phyloP scores from a whole-genome alignment of 176 grass and related monocot species.

The Bromus sterilis region DNA sequence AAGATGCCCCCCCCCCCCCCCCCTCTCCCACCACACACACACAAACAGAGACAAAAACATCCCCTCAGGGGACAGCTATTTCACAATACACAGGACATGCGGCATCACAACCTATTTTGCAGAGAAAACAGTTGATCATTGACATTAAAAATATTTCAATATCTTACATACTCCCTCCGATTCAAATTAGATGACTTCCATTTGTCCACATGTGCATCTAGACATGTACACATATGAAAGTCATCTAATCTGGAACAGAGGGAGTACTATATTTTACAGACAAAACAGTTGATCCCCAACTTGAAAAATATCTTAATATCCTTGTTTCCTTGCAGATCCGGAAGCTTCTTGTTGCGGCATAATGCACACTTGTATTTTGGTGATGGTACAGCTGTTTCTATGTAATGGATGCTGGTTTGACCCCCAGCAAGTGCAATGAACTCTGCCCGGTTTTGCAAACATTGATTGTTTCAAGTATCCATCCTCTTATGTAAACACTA shows the following conservation, averaged over 20 bases:
- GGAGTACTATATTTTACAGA: not conserved
- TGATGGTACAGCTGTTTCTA: slow-evolving; percentile 27
- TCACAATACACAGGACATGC: not conserved
- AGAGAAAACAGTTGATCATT: not conserved
- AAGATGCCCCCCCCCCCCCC: not conserved
- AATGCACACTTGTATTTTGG: slow-evolving; percentile 9
- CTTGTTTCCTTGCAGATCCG: slow-evolving; percentile 41
- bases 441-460: slow-evolving; percentile 27
- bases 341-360: slow-evolving; percentile 53
- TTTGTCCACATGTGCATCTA: too few relatives aligned
- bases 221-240: too few relatives aligned
- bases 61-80: not conserved
- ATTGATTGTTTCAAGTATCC: slow-evolving; percentile 49
- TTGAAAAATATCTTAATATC: not conserved
- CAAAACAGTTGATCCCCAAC: not conserved
- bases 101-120: not conserved
- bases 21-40: not conserved
- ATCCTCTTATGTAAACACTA: slow-evolving; percentile 41
- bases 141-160: not conserved
- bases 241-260: too few relatives aligned
- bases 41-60: too few relatives aligned
- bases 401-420: slow-evolving; percentile 24
- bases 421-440: slow-evolving; percentile 8
- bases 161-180: too few relatives aligned
- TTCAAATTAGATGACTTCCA: too few relatives aligned